Base-by-base conservation (phyloP, 345 rosid species). In the Excoecaria cochinchinensis region DNA sequence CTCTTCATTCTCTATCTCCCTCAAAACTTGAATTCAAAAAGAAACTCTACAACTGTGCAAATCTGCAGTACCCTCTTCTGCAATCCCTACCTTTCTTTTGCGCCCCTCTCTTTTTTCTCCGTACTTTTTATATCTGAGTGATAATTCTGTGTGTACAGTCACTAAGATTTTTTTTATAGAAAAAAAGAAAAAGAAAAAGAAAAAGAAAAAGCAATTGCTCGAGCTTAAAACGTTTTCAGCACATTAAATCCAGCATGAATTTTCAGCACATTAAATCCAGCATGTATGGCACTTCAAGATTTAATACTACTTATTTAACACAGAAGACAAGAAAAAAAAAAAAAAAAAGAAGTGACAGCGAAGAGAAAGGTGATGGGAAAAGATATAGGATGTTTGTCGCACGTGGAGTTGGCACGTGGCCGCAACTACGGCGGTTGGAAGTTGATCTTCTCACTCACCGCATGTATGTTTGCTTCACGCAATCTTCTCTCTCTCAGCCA, bases 391-490 rank as follows among this genome's bases (percentile, higher is more conserved):
- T 77, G 82, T 83, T 74, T 56, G 61, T 77, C 85, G 52, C 85
- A 79, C 81, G 77, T 70, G 78, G 64, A 80, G 51, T 44, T 78
- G 77, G 61, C 83, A 83, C 84, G 81, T 70, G 84, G 79, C 73
- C 51, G 4, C 62, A 67, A 52, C 83, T 73, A 81, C 76, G 76
- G 81, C 85, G 56, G 85, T 79, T 73, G 89, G 81, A 70, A 76
- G 76, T 77, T 62, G 75, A 76, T 42, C 56, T 73, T 71, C 79
- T 76, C 80, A 72, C 78, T 81, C 84, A 70, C 85, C 84, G 75
- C 82, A 78, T 83, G 77, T 67, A 38, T 81, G 83, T 72, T 86
- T 86, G 88, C 88, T 83, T 85, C 85, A 85, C 88, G 88, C 88
- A 81, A 85, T 69, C 80, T 53, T 51, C 61, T 63, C 50, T 39